Evolutionary conservation across 208 protist species (phyloP), one percentile per base, ranked within the genome.

Genomic region (Vickermania ingenoplastis): DNA sequence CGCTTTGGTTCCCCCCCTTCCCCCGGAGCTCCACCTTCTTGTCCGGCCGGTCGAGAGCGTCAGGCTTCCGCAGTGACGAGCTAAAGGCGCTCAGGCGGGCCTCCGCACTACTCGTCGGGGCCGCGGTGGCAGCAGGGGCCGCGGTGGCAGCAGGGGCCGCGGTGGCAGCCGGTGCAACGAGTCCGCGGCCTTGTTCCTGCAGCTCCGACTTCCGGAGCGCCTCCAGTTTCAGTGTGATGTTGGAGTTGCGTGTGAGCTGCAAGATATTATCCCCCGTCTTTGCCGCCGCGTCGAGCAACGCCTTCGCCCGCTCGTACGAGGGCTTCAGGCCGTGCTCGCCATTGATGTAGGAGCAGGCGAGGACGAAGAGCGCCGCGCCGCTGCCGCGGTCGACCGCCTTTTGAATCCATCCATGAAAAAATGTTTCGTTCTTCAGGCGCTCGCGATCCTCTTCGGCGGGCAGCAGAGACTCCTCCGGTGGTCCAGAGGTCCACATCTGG

Each of bases 371-470:
- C 13, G 88, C 88, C 3, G 84, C 83, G 51, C 85, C 88, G 61
- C 83, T 85, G 53, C 88, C 88, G 36, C 88, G 88, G 65, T 89
- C 83, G 57, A 83, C 73, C 25, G 84, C 88, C 71, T 87, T 74
- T 48, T 89, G 57, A 53, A 95, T 63, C 88, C 88, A 95, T n/a
- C 74, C 67, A 51, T 91, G 79, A 67, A 89, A 95, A 68, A 83
- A 89, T 52, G 41, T 41, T 30, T 78, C 80, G 66, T 66, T 85
- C 63, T 78, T 77, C 57, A 83, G 73, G 1, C 53, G 57, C 52
- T 87, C 77, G n/a, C 74, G 63, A 60, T 92, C 68, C 53, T 81
- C 71, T 23, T 86, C 81, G 25, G 81, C 79, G 36, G 36, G 36
- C 17, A 89, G 67, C 77, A 92, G 81, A 21, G 82, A 82, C 14